Percentiles rank a stretch among this genome's conserved stretches.
These are phyloP conservation scores for Rhizomucor miehei DNA, from an alignment of 371 early-diverging fungal species.

Conservation along the genomic window DNA sequence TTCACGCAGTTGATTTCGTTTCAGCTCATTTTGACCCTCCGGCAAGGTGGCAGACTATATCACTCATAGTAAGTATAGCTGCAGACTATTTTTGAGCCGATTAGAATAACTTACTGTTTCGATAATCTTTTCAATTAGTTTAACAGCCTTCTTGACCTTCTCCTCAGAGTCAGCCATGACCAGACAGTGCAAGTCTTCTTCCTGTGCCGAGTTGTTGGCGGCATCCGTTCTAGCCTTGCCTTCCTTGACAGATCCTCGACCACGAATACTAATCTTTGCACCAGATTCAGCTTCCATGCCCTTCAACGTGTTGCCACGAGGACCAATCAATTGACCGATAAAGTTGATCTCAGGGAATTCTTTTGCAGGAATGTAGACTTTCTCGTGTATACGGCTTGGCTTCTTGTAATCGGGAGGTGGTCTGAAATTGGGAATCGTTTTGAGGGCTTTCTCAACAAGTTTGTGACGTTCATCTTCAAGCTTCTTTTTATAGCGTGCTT, in stretches of 20 bases:
- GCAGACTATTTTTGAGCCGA: not conserved
- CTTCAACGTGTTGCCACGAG: constrained; percentile 94
- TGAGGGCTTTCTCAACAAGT: constrained; percentile 79
- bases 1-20: constrained; percentile 91
- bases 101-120: constrained; percentile 66
- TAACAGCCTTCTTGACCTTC: constrained; percentile 82
- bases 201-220: constrained; percentile 72
- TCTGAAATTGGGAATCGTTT: constrained; percentile 74
- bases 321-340: constrained; percentile 95
- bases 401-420: constrained; percentile 92
- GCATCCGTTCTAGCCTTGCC: constrained; percentile 80
- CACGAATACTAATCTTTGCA: constrained; percentile 95
- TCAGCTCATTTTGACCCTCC: constrained; percentile 93
- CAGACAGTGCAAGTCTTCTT: constrained; percentile 93
- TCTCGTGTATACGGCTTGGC: constrained; percentile 81
- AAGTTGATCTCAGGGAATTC: constrained; percentile 97
- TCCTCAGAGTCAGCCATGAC: constrained; percentile 89
- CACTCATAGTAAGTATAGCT: not conserved
- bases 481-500: constrained; percentile 85
- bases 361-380: constrained; percentile 93
- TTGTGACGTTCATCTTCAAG: constrained; percentile 93
- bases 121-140: constrained; percentile 89
- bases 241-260: constrained; percentile 95
- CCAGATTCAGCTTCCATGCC: constrained; percentile 93
- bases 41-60: constrained; percentile 83